Evolutionary conservation across 805 yeast genomes (phyloP), one percentile per base, ranked within the genome.

Genomic region (Kluyveromyces siamensis): DNA sequence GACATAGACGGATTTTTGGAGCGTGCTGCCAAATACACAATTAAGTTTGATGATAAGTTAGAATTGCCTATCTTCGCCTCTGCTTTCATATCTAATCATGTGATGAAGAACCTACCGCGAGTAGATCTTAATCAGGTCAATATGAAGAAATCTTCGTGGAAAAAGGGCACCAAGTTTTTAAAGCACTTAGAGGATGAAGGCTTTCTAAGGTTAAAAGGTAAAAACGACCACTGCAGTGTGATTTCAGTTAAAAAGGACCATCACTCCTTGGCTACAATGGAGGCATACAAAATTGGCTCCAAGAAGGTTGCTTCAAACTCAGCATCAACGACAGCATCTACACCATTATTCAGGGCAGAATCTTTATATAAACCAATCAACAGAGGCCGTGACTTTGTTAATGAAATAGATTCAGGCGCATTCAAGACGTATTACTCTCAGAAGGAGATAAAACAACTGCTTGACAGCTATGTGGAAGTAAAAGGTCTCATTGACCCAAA

Each of bases 61-160:
- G 77, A 73, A 21, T 59, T 80, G 4, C 97, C 98, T 6, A 72
- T 87, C 27, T 68, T 77, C 1, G 74, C 95, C 2, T 87, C 97
- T 0, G 76, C 73, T 19, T 84, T 91, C 63, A 81, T 90, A 74
- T 76, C 93, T 0, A 76, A 73, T 41, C 81, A 81, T 56, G 69
- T 90, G 13, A 72, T 81, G 51, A 77, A 77, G 45, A 87, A 88
- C 65, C 65, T 91, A n/a, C 95, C 96, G 0, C 72, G 77, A 1
- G 75, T 84, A 48, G 83, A 80, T 56, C 59, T 69, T 4, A 63
- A 68, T 27, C 66, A 67, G 45, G 76, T 82, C 38, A 81, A 77
- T 55, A 75, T 85, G 50, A 90, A 89, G 65, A 84, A 80, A 59
- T 81, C 96, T 0, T 78, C 89, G 2, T 91, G 95, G 95, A 89